Evolutionary conservation across 306 rosid species (phyloP).

Genomic region (Begonia loranthoides): DNA sequence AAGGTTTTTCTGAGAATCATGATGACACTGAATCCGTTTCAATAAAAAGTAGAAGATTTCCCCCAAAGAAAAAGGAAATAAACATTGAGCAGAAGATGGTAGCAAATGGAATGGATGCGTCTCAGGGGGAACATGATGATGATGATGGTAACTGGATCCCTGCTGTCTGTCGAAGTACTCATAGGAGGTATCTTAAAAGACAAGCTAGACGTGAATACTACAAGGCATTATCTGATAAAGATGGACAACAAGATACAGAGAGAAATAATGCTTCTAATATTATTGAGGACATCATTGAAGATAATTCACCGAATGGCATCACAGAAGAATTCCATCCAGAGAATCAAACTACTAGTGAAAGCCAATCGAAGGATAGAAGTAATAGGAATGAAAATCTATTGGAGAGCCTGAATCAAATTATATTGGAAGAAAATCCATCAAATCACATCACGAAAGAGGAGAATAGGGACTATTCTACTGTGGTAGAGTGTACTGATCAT

Average conservation of each 20-base stretch:
- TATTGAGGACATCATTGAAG: slow-evolving; percentile 19
- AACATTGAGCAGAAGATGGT: slow-evolving; percentile 69
- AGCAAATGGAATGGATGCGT: slow-evolving; percentile 68
- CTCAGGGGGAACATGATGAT: slow-evolving; percentile 53
- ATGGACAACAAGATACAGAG: slow-evolving; percentile 27
- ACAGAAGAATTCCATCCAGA: slow-evolving; percentile 15
- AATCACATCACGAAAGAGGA: slow-evolving; percentile 24
- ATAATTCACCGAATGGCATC: slow-evolving; percentile 14
- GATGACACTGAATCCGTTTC: slow-evolving; percentile 19
- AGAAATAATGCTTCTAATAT: slow-evolving; percentile 12
- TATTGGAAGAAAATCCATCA: slow-evolving; percentile 30
- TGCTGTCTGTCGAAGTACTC: slow-evolving; percentile 83
- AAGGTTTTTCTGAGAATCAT: slow-evolving; percentile 25
- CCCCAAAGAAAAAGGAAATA: slow-evolving; percentile 46
- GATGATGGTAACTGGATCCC: slow-evolving; percentile 72
- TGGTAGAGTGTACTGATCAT: slow-evolving; percentile 13
- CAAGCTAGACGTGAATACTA: slow-evolving; percentile 53
- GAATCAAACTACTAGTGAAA: slow-evolving; percentile 19
- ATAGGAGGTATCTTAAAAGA: slow-evolving; percentile 69
- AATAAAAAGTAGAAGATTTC: slow-evolving; percentile 29
- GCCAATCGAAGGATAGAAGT: slow-evolving; percentile 19
- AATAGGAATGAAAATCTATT: slow-evolving; percentile 32
- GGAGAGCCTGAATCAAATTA: slow-evolving; percentile 30
- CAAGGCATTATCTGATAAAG: slow-evolving; percentile 33
- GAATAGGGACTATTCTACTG: slow-evolving; percentile 9